These are phyloP conservation scores for Hemileccinum impolitum DNA, from an alignment of 768 basidiomycete genomes.

Conservation along the genomic window DNA sequence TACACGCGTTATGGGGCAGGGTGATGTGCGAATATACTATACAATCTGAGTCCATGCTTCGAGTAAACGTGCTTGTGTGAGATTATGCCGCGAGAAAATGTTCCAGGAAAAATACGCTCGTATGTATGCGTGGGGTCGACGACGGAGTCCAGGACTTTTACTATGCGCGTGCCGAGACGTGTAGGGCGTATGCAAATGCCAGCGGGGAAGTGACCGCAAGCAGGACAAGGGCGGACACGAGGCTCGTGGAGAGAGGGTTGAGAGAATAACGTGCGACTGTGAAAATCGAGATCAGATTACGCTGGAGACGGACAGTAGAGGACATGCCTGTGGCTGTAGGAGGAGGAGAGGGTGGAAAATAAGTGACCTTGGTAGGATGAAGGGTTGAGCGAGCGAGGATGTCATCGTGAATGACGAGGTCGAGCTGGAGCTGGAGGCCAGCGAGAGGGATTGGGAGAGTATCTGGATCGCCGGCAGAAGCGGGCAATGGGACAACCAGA, in stretches of 20 bases:
- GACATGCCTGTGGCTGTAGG: conserved; percentile 16
- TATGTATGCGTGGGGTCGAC: neutral
- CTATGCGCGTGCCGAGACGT: conserved; percentile 7
- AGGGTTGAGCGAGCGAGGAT: conserved; percentile 20
- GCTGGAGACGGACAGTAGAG: neutral
- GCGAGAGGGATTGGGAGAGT: conserved; percentile 10
- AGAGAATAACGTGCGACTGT: conserved; percentile 11
- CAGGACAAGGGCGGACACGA: conserved; percentile 16
- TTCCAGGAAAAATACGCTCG: neutral
- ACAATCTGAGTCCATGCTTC: conserved; percentile 15
- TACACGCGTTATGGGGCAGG: conserved; percentile 1
- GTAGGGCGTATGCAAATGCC: conserved; percentile 14
- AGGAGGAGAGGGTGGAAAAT: conserved; percentile 18
- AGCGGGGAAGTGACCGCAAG: conserved; percentile 17
- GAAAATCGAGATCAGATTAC: conserved; percentile 1
- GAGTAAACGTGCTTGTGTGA: conserved; percentile 6
- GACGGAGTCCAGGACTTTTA: neutral
- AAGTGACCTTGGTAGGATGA: conserved; percentile 28
- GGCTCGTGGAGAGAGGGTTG: conserved; percentile 8
- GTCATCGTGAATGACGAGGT: conserved; percentile 24
- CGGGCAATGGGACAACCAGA: conserved; percentile 17
- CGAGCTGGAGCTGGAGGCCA: conserved; percentile 25
- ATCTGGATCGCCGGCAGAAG: neutral
- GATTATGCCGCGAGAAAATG: conserved; percentile 9
- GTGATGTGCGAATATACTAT: conserved; percentile 8